Evolutionary conservation across 177 flowering plant genomes (phyloP), one percentile per base, ranked within the genome.

Genomic region (Vitis hybrid): DNA sequence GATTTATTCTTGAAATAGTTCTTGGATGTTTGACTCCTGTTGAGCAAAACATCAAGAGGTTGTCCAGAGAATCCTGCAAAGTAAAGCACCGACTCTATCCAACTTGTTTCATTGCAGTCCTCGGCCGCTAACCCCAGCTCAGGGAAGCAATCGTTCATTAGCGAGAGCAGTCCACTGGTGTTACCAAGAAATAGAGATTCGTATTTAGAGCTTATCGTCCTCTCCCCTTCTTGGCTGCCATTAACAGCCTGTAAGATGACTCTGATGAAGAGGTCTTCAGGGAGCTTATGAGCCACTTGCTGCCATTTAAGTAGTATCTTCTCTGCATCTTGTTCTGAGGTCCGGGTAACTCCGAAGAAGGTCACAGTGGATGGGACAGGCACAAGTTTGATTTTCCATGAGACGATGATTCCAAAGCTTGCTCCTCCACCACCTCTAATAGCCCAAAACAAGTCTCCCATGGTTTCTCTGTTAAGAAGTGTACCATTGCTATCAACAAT

Each of bases 371-470:
- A 12, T 30, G 55, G 55, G 10, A 64, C 55, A 17, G 55, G 11
- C 18, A 49, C 54, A 1, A 64, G 55, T 11, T 19, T 64, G 12
- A 64, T 14, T 11, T 64, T 64, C 66, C 66, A 64, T 2, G 66
- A 45, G 1, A 18, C 2, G 14, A 64, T 21, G 11, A 64, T 19
- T 2, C 66, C 66, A 9, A 64, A 64, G 52, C 26, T 64, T 1
- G 11, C 55, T 11, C 66, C 66, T 18, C 66, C 66, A 13, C 66
- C 66, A 12, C 54, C 66, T 49, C 66, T 1, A 17, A 64, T 45
- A 21, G 66, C 66, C 66, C 66, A 64, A 18, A 64, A 64, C 52
- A 64, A 19, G 18, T 64, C 55, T 7, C 66, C 66, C 66, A 64
- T 64, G 51, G 55, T 1, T 64, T 64, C 51, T 18, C 32, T 45